Conservation (phyloP, 2,329 filamentous ascomycete species). For the Diaporthe destruens region DNA sequence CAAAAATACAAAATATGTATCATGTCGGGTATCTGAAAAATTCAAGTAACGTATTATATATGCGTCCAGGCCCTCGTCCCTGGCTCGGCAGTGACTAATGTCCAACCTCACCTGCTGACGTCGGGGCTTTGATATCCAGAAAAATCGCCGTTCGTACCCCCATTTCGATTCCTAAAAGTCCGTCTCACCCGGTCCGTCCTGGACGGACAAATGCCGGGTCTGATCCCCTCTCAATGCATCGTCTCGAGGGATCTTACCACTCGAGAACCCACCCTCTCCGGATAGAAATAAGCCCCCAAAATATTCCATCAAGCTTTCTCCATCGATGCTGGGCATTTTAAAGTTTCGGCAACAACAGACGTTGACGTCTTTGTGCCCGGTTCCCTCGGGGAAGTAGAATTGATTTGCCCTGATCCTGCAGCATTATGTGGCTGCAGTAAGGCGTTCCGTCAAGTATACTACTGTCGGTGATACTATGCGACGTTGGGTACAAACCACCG, state of each 20-base stretch:
- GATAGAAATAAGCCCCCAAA: constrained; percentile 27
- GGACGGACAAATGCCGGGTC: constrained; percentile 19
- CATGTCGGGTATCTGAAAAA: constrained; percentile 41
- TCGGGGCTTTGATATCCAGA: constrained; percentile 26
- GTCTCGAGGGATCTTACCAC: constrained; percentile 11
- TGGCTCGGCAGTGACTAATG: constrained; percentile 33
- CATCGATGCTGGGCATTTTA: constrained; percentile 19
- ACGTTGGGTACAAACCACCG: constrained; percentile 3
- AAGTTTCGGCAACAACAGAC: not conserved
- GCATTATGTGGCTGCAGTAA: constrained; percentile 2
- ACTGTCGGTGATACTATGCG: constrained; percentile 3
- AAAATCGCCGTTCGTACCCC: constrained; percentile 9
- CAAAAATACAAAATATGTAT: constrained; percentile 22
- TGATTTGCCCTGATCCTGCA: constrained; percentile 6
- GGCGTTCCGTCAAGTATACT: constrained; percentile 24
- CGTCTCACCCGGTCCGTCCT: not conserved
- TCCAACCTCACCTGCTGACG: constrained; percentile 23
- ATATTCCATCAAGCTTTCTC: constrained; percentile 13
- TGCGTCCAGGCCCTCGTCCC: constrained; percentile 35
- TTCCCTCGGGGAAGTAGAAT: not conserved
- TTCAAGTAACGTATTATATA: constrained; percentile 41
- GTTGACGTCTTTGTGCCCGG: not conserved
- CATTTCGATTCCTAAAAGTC: constrained; percentile 6
- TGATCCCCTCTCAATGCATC: constrained; percentile 19
- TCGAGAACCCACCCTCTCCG: constrained; percentile 7